phyloP scores from a whole-genome alignment of 257 asterid species.

The Przewalskia tangutica region DNA sequence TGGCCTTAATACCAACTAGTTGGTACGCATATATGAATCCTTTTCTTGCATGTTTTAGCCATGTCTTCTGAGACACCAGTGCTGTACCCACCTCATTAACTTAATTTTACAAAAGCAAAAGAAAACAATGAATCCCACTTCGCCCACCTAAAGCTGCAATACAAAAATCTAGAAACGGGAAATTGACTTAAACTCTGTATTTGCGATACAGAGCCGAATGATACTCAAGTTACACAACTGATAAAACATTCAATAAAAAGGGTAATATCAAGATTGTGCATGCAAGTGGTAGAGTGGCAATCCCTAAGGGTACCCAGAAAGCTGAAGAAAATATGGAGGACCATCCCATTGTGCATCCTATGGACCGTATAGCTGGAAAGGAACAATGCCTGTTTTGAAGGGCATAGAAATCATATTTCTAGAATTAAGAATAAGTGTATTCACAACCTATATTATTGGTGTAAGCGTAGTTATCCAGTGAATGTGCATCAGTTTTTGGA shows the following conservation, averaged over 20 bases:
- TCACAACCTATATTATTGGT: too few species aligned
- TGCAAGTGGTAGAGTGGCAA: not conserved
- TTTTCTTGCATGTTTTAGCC: not conserved
- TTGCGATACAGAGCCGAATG: not conserved
- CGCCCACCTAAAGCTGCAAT: not conserved
- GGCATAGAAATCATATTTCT: too few species aligned
- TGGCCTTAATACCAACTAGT: not conserved
- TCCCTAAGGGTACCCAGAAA: too few species aligned
- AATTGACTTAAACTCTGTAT: not conserved
- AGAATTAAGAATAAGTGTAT: too few species aligned
- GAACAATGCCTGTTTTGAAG: too few species aligned
- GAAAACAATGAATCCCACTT: not conserved
- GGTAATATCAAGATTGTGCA: not conserved
- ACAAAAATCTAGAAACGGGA: not conserved
- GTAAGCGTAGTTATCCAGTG: too few species aligned
- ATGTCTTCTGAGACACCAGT: not conserved
- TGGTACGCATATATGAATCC: not conserved
- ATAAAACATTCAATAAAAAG: not conserved
- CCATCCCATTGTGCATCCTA: too few species aligned
- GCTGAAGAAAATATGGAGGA: too few species aligned
- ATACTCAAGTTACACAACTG: not conserved
- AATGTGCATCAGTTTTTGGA: too few species aligned
- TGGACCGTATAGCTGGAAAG: too few species aligned
- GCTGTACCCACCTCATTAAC: not conserved
- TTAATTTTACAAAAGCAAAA: not conserved